These are phyloP conservation scores for Solanum hybrid DNA, from an alignment of 305 asterid species.

Conservation along the genomic window DNA sequence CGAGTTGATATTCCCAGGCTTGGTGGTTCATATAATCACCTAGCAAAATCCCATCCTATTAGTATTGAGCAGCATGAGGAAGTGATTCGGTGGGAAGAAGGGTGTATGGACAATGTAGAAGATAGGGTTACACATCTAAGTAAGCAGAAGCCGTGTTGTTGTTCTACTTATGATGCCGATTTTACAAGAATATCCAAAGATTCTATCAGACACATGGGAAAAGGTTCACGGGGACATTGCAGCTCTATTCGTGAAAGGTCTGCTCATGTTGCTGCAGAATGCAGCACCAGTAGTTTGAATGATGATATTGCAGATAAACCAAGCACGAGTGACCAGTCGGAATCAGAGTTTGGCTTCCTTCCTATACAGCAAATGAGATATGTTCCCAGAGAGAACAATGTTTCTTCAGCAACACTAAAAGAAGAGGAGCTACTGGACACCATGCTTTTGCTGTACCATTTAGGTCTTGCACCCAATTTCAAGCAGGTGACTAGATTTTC, in stretches of 20 bases:
- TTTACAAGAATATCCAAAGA: slow-evolving; percentile 46
- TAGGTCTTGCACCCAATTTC: slow-evolving; percentile 93
- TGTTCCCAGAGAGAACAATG: slow-evolving; percentile 44
- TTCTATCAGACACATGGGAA: slow-evolving; percentile 36
- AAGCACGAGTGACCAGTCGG: slow-evolving; percentile 83
- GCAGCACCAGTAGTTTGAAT: slow-evolving; percentile 62
- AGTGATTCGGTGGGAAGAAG: slow-evolving; percentile 90
- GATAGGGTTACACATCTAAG: slow-evolving; percentile 59
- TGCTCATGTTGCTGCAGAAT: slow-evolving; percentile 69
- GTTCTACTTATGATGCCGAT: slow-evolving; percentile 58
- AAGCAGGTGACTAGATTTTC: slow-evolving; percentile 56
- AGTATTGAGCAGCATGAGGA: slow-evolving; percentile 50
- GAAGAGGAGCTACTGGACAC: slow-evolving; percentile 97
- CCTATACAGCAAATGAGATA: slow-evolving; percentile 63
- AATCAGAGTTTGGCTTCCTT: slow-evolving; percentile 61
- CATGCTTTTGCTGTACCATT: slow-evolving; percentile 79
- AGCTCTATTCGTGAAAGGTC: slow-evolving; percentile 72
- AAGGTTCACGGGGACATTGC: slow-evolving; percentile 69
- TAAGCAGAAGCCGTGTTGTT: slow-evolving; percentile 83
- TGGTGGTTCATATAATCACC: slow-evolving; percentile 83
- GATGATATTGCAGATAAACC: slow-evolving; percentile 88
- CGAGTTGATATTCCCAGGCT: slow-evolving; percentile 82
- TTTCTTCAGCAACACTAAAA: slow-evolving; percentile 63
- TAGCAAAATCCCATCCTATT: slow-evolving; percentile 50
- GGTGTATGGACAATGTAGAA: slow-evolving; percentile 78